Base-by-base conservation (phyloP, 176 grass and related monocot genomes). In the Stipa capillata region DNA sequence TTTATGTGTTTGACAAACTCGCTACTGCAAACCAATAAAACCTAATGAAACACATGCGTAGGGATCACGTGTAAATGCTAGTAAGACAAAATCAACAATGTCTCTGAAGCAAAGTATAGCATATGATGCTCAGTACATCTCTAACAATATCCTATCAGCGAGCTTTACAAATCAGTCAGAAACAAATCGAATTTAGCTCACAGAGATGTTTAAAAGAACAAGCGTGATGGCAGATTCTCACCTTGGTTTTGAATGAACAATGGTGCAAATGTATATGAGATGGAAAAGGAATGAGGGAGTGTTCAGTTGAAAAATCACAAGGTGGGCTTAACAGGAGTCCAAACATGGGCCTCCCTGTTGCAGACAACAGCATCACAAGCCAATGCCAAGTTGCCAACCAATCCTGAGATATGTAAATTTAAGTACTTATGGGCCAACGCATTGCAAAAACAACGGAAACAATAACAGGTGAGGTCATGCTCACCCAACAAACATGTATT, bases 361-460 rank as follows among this genome's bases (percentile, higher is more conserved):
- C 56, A 83, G 57, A 82, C 37, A 63, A 64, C 67, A 82, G 6
- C 55, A 82, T 73, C 65, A 69, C 13, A 20, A 62, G 10, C 31
- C 13, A 34, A 73, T 28, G 14, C 79, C 79, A 40, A 73, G 59
- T 42, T 18, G n/a, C 54, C 80, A 40, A 62, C 47, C 32, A 82
- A 69, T 74, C 45, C 70, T 9, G 23, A 66, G 73, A 66, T 71
- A 55, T 83, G 70, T 57, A 82, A 72, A 20, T 62, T 56, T 73
- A 42, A 61, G 41, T 69, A 69, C 45, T 60, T 54, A 82, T 32
- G 1, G 54, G 14, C 7, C 14, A 71, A 39, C 6, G 36, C 5
- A 25, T 73, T 54, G 49, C 20, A 35, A 55, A 72, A 73, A 37
- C 18, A 73, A 34, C 24, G 47, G 16, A 73, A 73, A 72, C 9